Conservation (phyloP, 1,139 yeast species). For the Geotrichum aggregatum region DNA sequence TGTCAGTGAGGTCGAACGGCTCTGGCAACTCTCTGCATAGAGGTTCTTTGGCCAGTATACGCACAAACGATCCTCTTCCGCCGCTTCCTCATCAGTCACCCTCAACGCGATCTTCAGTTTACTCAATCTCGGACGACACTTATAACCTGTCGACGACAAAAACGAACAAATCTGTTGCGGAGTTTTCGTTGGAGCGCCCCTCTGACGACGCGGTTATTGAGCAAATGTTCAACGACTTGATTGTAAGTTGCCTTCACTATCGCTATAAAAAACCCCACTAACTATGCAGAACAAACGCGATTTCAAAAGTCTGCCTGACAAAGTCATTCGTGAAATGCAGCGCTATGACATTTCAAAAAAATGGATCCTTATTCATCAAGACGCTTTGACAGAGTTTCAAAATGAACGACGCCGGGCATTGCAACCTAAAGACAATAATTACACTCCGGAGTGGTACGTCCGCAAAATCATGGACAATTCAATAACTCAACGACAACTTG, state of each 20-base stretch:
- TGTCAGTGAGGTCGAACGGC: constrained; percentile 5
- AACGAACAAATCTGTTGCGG: constrained; percentile 5
- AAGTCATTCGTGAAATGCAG: constrained; percentile 74
- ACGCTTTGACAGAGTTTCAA: constrained; percentile 71
- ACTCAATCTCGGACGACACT: constrained; percentile 14
- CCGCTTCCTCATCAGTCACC: constrained; percentile 7
- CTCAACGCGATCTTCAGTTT: constrained; percentile 12
- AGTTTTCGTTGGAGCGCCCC: constrained; percentile 27
- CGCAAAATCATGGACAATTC: constrained; percentile 66
- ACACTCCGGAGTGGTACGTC: constrained; percentile 75
- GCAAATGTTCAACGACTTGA: constrained; percentile 37
- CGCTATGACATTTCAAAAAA: constrained; percentile 73
- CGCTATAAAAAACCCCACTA: not conserved
- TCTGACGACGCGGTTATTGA: constrained; percentile 37
- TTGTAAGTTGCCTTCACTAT: constrained; percentile 27
- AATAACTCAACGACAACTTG: constrained; percentile 66
- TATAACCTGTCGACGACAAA: not conserved
- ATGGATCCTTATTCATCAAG: constrained; percentile 90
- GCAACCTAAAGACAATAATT: constrained; percentile 38
- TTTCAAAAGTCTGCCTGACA: constrained; percentile 70
- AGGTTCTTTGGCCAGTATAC: constrained; percentile 18
- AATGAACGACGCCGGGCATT: constrained; percentile 46
- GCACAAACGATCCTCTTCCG: constrained; percentile 13
- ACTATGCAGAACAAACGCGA: constrained; percentile 65
- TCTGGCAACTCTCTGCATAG: constrained; percentile 11